Evolutionary conservation across 2,329 filamentous ascomycete genomes (phyloP), one percentile per base, ranked within the genome.

Genomic region (Plenodomus lindquistii): DNA sequence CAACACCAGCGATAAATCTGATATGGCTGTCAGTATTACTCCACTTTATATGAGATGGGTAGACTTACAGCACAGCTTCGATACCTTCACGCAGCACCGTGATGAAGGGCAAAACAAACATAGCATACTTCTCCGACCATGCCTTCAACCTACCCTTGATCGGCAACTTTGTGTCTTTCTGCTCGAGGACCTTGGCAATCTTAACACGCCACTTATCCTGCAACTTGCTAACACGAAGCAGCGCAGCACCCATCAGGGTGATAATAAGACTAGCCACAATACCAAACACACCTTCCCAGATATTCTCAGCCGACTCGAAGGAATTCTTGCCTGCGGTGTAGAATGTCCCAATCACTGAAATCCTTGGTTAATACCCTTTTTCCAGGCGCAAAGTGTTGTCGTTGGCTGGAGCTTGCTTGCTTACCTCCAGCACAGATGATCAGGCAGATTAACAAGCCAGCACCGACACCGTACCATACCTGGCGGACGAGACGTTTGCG

Each of bases 181-280:
- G 68, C 57, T 88, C 84, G 22, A 94, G 73, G 2, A 88, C 84
- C 61, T 82, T 83, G 16, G 86, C 83, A 19, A 96, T 83, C 81
- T 94, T 94, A 62, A 87, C 76, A n/a, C 85, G 83, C 91, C 91
- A 96, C 73, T 94, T 94, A 53, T 88, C 85, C 69, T 91, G 88
- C 71, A 94, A 82, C 73, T 93, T 94, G 52, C 85, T 87, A 46
- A 96, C 81, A 20, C 91, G 86, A 7, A 96, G 82, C 22, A 96
- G 82, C 4, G 88, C 89, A 24, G 85, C 86, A 21, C 91, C 91
- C 77, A 95, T 87, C 52, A 91, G 60, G 29, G 88, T 88, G 73
- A 96, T 94, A 74, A 96, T 91, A 57, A 94, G 58, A 16, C 85
- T 80, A 2, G 91, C 89, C 42, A 94, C 69, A 35, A 96, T 77